Evolutionary conservation across 2,329 filamentous ascomycete species (phyloP).

Genomic region (Epichloe elymi): DNA sequence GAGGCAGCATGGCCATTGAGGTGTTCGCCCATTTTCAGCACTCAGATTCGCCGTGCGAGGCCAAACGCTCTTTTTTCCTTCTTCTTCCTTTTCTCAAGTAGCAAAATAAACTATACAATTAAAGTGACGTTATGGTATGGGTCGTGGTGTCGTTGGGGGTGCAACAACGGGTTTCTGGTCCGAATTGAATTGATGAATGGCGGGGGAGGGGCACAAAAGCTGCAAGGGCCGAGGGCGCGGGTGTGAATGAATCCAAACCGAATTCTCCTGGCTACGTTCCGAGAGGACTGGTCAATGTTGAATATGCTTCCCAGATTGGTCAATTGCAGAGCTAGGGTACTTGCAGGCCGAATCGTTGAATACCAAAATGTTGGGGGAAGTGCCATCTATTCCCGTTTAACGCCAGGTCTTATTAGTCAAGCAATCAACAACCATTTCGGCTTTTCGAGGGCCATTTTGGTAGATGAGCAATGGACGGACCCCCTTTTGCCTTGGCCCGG

Average conservation of each 20-base stretch:
- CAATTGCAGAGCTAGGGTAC: too few species aligned
- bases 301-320: not conserved
- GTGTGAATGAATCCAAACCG: not conserved
- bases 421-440: too few species aligned
- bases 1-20: slow-evolving; percentile 5
- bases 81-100: not conserved
- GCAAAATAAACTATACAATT: not conserved
- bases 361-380: too few species aligned
- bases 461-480: too few species aligned
- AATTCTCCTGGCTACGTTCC: not conserved
- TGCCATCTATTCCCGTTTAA: too few species aligned
- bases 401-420: too few species aligned
- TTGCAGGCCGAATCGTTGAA: too few species aligned
- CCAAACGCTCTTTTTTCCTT: not conserved
- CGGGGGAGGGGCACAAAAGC: slow-evolving; percentile 5
- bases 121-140: not conserved
- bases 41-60: not conserved
- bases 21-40: slow-evolving; percentile 7
- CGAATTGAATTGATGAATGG: not conserved
- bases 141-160: not conserved
- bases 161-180: not conserved
- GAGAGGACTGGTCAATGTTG: not conserved
- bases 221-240: not conserved
- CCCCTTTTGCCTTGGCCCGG: slow-evolving; percentile 1
- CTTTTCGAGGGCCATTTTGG: too few species aligned